Percentiles rank a stretch among this genome's conserved stretches.
Conservation (phyloP, 331 rosid species). For the Ulmus americana region DNA sequence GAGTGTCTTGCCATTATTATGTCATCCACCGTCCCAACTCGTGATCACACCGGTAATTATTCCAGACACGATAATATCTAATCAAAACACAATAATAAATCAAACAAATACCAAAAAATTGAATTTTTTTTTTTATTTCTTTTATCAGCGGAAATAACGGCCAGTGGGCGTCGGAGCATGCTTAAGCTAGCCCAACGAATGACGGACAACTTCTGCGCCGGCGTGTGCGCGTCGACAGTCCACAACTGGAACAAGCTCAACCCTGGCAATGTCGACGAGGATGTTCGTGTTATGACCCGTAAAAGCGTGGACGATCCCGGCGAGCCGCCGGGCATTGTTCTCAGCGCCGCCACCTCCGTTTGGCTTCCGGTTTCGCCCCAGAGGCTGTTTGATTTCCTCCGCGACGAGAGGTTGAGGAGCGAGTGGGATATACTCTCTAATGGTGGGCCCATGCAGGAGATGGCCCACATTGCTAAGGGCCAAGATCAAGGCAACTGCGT, state of each 20-base stretch:
- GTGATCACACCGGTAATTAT: conserved; percentile 56
- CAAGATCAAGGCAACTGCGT: conserved; percentile 89
- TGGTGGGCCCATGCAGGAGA: conserved; percentile 99
- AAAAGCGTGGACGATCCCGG: conserved; percentile 88
- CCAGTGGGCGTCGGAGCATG: conserved; percentile 83
- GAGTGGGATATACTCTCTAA: conserved; percentile 95
- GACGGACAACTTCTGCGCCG: conserved; percentile 93
- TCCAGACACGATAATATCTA: not conserved
- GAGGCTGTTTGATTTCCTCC: conserved; percentile 64
- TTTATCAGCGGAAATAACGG: conserved; percentile 39
- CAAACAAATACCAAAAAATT: too few species aligned
- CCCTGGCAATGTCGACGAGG: conserved; percentile 51
- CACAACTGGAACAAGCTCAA: conserved; percentile 86
- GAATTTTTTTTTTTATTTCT: not conserved
- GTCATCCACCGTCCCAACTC: conserved; percentile 57
- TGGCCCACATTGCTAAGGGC: conserved; percentile 96
- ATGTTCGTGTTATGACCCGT: conserved; percentile 85
- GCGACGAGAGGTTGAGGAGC: conserved; percentile 71
- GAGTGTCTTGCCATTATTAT: conserved; percentile 77
- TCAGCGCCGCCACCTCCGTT: conserved; percentile 84
- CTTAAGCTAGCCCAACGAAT: conserved; percentile 84
- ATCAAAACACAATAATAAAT: not conserved
- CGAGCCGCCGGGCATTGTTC: conserved; percentile 82
- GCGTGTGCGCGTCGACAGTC: conserved; percentile 81
- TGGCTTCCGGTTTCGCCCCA: conserved; percentile 72